Evolutionary conservation across 129 eudicot genomes (phyloP).

Genomic region (Logfia minima): DNA sequence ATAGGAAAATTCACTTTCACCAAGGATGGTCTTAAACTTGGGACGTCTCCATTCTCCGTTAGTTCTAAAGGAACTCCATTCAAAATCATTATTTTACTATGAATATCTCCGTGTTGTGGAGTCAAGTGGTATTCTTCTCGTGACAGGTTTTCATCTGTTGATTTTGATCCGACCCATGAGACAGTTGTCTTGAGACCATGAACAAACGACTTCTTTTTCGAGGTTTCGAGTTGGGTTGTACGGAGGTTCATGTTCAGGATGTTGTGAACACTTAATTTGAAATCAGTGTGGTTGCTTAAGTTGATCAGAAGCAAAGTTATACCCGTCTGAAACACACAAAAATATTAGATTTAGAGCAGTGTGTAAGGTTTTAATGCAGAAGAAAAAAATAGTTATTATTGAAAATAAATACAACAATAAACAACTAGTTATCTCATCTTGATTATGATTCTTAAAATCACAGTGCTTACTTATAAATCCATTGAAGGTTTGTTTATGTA

Average conservation of each 20-base stretch:
- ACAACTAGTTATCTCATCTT: neutral
- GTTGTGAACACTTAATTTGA: slow-evolving; percentile 45
- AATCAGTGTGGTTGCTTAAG: slow-evolving; percentile 70
- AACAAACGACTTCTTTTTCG: slow-evolving; percentile 26
- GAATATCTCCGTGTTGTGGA: slow-evolving; percentile 59
- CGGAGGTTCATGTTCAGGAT: slow-evolving; percentile 33
- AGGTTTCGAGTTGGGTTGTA: slow-evolving; percentile 21
- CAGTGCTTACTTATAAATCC: neutral
- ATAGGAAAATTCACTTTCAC: slow-evolving; percentile 47
- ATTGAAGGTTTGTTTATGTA: too few relatives aligned
- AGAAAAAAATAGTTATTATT: neutral
- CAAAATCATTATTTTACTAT: slow-evolving; percentile 60
- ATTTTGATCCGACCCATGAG: slow-evolving; percentile 83
- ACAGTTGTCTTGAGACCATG: slow-evolving; percentile 60
- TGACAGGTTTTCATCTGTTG: slow-evolving; percentile 47
- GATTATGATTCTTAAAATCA: neutral
- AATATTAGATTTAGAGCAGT: neutral
- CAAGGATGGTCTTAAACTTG: slow-evolving; percentile 45
- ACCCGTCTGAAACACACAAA: slow-evolving; percentile 51
- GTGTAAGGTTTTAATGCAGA: neutral
- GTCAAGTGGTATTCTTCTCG: slow-evolving; percentile 87
- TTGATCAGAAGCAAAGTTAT: slow-evolving; percentile 85
- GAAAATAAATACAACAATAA: neutral
- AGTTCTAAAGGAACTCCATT: slow-evolving; percentile 65
- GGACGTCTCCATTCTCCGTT: slow-evolving; percentile 53